These are phyloP conservation scores for Phaseolus coccineus DNA, from an alignment of 331 rosid species.

Conservation along the genomic window DNA sequence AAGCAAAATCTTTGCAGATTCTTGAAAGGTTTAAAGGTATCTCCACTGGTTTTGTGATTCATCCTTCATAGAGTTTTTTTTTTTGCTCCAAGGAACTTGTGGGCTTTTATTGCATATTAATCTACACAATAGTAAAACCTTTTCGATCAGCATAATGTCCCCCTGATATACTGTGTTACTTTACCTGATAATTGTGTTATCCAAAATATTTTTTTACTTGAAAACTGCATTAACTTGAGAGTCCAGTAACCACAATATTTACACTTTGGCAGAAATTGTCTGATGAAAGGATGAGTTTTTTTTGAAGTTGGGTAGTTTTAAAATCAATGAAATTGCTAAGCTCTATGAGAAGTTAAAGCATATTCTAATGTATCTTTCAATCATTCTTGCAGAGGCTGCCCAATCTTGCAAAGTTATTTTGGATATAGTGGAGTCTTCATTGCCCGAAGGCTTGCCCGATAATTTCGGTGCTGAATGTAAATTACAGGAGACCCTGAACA, in stretches of 20 bases:
- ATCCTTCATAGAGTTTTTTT: conserved; percentile 17
- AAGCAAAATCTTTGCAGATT: conserved; percentile 79
- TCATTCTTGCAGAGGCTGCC: conserved; percentile 86
- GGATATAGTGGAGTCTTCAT: conserved; percentile 91
- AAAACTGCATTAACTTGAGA: background rate
- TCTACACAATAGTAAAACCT: conserved; percentile 31
- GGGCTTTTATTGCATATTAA: conserved; percentile 19
- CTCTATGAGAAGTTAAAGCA: conserved; percentile 12
- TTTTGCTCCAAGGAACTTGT: conserved; percentile 30
- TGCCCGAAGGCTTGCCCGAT: conserved; percentile 90
- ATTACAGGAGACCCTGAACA: conserved; percentile 87
- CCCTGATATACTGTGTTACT: conserved; percentile 4
- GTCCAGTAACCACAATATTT: background rate
- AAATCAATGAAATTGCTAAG: conserved; percentile 17
- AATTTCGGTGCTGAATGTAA: conserved; percentile 84
- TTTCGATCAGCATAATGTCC: background rate
- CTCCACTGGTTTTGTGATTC: conserved; percentile 17
- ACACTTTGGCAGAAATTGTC: conserved; percentile 17
- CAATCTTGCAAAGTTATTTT: conserved; percentile 79
- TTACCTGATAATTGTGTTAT: conserved; percentile 7
- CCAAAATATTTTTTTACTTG: conserved; percentile 15
- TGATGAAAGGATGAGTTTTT: conserved; percentile 14
- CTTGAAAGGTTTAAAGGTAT: conserved; percentile 85
- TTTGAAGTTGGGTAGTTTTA: background rate
- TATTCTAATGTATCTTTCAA: conserved; percentile 48